Evolutionary conservation across 2,329 filamentous ascomycete species (phyloP).

Genomic region (Sclerotiophoma versabilis): DNA sequence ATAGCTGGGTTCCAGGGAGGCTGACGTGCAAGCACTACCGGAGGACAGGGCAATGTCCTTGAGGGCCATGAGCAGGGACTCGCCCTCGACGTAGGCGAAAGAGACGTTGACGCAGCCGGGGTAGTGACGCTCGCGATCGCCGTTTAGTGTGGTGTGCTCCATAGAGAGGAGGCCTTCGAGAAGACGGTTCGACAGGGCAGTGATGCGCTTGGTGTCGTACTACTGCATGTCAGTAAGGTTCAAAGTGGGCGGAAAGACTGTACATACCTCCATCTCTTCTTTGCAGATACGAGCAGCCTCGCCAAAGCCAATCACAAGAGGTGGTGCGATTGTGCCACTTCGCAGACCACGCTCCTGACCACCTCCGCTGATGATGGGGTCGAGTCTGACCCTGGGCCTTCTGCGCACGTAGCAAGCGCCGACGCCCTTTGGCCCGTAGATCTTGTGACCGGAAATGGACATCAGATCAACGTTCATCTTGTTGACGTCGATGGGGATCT

Average conservation of each 20-base stretch:
- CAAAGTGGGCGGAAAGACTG: slow-evolving; percentile 9
- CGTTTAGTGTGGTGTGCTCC: slow-evolving; percentile 93
- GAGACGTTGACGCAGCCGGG: slow-evolving; percentile 98
- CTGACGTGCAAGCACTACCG: slow-evolving; percentile 95
- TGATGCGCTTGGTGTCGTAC: slow-evolving; percentile 92
- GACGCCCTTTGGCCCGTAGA: slow-evolving; percentile 97
- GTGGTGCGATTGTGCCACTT: slow-evolving; percentile 91
- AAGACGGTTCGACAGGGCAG: slow-evolving; percentile 81
- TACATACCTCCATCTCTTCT: slow-evolving; percentile 86
- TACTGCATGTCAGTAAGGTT: slow-evolving; percentile 50
- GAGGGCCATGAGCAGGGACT: slow-evolving; percentile 96
- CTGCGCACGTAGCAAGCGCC: slow-evolving; percentile 95
- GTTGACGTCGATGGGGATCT: slow-evolving; percentile 96
- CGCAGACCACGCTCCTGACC: slow-evolving; percentile 94
- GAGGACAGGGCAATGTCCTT: slow-evolving; percentile 98
- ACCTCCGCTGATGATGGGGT: slow-evolving; percentile 94
- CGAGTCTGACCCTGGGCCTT: slow-evolving; percentile 89
- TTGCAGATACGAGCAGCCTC: slow-evolving; percentile 93
- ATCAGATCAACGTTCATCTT: slow-evolving; percentile 98
- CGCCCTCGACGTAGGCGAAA: slow-evolving; percentile 97
- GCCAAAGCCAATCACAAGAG: slow-evolving; percentile 89
- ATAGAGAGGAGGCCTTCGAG: slow-evolving; percentile 82
- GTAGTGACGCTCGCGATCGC: slow-evolving; percentile 82
- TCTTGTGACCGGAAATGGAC: slow-evolving; percentile 98
- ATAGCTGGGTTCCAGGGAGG: slow-evolving; percentile 95